These are phyloP conservation scores for Cercospora zeina DNA, from an alignment of 2,329 filamentous ascomycete genomes.

Conservation along the genomic window DNA sequence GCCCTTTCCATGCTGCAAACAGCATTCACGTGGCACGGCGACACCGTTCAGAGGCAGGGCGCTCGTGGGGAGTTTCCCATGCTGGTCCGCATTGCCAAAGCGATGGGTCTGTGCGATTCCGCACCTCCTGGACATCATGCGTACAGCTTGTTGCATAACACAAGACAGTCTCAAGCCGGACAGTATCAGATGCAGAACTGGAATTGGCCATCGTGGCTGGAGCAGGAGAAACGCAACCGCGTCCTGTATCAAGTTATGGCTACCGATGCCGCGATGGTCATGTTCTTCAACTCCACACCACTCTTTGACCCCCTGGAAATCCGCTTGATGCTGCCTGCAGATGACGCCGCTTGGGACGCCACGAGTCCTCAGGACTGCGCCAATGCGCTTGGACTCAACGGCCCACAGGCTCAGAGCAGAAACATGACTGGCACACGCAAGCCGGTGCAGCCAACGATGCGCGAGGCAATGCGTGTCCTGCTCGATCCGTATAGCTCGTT, in stretches of 20 bases:
- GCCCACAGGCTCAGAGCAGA: slow-evolving; percentile 55
- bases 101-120: slow-evolving; percentile 58
- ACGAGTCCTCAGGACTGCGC: slow-evolving; percentile 60
- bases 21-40: slow-evolving; percentile 70
- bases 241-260: slow-evolving; percentile 66
- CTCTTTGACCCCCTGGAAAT: slow-evolving; percentile 66
- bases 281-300: slow-evolving; percentile 70
- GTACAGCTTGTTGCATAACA: slow-evolving; percentile 63
- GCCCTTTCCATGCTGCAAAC: slow-evolving; percentile 63
- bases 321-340: slow-evolving; percentile 66
- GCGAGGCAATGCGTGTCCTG: slow-evolving; percentile 61
- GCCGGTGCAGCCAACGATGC: slow-evolving; percentile 64
- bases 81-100: slow-evolving; percentile 59
- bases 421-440: slow-evolving; percentile 65
- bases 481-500: slow-evolving; percentile 61
- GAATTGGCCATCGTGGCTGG: slow-evolving; percentile 67
- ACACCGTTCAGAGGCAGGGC: slow-evolving; percentile 62
- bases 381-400: slow-evolving; percentile 64
- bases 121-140: slow-evolving; percentile 50
- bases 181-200: slow-evolving; percentile 57
- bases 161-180: slow-evolving; percentile 48
- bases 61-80: slow-evolving; percentile 61
- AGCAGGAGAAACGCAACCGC: slow-evolving; percentile 68
- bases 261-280: slow-evolving; percentile 63
- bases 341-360: slow-evolving; percentile 75